These are phyloP conservation scores for Bassia scoparia DNA, from an alignment of 148 eudicot species.

Conservation along the genomic window DNA sequence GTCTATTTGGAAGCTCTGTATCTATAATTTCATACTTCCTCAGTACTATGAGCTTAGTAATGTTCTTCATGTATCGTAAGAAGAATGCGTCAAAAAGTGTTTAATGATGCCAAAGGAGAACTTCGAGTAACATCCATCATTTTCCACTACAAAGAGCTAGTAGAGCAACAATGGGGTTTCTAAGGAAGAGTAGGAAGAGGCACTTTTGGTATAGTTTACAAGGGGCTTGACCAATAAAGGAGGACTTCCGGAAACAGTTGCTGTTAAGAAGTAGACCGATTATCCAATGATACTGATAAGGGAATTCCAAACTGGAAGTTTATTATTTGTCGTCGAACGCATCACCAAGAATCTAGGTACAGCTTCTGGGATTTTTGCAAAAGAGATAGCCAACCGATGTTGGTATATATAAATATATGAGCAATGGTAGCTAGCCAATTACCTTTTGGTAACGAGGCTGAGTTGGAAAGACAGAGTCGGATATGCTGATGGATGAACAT, in stretches of 20 bases:
- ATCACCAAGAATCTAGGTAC: conserved; percentile 41
- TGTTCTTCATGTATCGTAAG: conserved; percentile 13
- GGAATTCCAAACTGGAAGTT: conserved; percentile 40
- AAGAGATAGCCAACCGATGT: conserved; percentile 31
- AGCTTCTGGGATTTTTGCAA: conserved; percentile 42
- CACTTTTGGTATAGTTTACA: background rate
- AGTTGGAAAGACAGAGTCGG: conserved; percentile 31
- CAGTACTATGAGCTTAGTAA: conserved; percentile 10
- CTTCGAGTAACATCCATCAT: conserved; percentile 21
- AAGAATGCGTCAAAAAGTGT: background rate
- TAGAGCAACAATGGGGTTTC: conserved; percentile 40
- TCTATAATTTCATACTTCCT: conserved; percentile 24
- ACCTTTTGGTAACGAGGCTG: conserved; percentile 31
- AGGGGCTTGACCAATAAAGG: conserved; percentile 25
- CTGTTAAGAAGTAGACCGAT: background rate
- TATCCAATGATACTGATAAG: conserved; percentile 38
- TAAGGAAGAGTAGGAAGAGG: conserved; percentile 28
- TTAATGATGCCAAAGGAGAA: background rate
- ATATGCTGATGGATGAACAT: conserved; percentile 29
- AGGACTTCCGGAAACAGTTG: background rate
- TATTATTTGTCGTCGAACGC: conserved; percentile 32
- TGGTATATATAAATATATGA: conserved; percentile 41
- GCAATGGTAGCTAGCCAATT: conserved; percentile 37
- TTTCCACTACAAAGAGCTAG: conserved; percentile 41
- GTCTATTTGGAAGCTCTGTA: conserved; percentile 28